Evolutionary conservation across 768 basidiomycete species (phyloP).

Genomic region (Amanita jacksonii): DNA sequence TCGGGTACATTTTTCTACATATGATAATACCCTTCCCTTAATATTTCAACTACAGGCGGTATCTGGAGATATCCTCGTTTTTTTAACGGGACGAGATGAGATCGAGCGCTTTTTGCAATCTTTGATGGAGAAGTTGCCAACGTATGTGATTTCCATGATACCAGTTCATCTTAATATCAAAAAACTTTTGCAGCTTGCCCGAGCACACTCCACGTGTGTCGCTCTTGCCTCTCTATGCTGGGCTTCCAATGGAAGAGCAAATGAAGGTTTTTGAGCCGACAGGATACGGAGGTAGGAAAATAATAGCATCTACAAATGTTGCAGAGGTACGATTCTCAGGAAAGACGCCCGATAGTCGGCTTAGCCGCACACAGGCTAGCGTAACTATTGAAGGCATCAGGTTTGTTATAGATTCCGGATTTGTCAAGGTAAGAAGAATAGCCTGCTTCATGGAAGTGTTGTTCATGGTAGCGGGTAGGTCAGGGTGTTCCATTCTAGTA

Average conservation of each 20-base stretch:
- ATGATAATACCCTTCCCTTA: constrained; percentile 1
- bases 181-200: constrained; percentile 42
- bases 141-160: constrained; percentile 30
- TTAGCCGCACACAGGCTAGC: constrained; percentile 51
- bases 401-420: constrained; percentile 90
- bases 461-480: constrained; percentile 40
- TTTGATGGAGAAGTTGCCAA: constrained; percentile 67
- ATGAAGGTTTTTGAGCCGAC: constrained; percentile 74
- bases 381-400: constrained; percentile 95
- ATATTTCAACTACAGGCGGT: constrained; percentile 48
- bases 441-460: not conserved
- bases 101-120: constrained; percentile 84
- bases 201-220: constrained; percentile 46
- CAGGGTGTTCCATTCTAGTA: constrained; percentile 81
- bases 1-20: constrained; percentile 40
- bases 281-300: constrained; percentile 72
- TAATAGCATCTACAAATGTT: constrained; percentile 91
- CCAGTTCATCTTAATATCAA: no score
- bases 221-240: constrained; percentile 80
- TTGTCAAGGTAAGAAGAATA: constrained; percentile 66
- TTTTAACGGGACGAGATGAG: constrained; percentile 93
- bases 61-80: constrained; percentile 85
- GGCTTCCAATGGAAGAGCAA: constrained; percentile 83
- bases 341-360: not conserved
- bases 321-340: constrained; percentile 55